phyloP scores from a whole-genome alignment of 2,329 filamentous ascomycete species.

The Nemania abortiva region DNA sequence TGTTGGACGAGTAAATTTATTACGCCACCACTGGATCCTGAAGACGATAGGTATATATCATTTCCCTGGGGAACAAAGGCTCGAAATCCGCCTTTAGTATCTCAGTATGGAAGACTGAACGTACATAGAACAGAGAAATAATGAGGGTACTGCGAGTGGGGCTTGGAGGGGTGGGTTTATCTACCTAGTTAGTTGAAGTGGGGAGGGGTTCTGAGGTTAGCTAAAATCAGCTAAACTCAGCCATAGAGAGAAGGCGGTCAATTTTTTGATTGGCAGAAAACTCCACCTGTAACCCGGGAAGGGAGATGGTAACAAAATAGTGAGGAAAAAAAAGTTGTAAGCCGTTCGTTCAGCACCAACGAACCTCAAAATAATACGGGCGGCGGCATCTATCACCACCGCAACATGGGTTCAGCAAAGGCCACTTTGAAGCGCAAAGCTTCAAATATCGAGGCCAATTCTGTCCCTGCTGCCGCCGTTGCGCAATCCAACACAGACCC shows the following conservation, averaged over 20 bases:
- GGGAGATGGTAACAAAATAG: constrained; percentile 7
- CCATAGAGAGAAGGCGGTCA: constrained; percentile 38
- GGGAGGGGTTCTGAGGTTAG: background rate
- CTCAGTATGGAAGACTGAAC: too few species aligned
- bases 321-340: constrained; percentile 31
- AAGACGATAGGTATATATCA: too few species aligned
- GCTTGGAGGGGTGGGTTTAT: constrained; percentile 8
- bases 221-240: background rate
- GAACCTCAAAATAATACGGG: background rate
- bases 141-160: too few species aligned
- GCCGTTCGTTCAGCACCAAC: background rate
- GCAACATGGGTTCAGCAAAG: constrained; percentile 57
- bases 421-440: constrained; percentile 74
- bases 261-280: constrained; percentile 36
- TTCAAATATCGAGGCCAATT: constrained; percentile 64
- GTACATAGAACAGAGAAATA: too few species aligned
- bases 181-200: background rate
- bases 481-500: constrained; percentile 53
- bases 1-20: background rate
- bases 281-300: constrained; percentile 19
- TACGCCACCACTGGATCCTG: too few species aligned
- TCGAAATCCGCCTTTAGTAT: too few species aligned
- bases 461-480: background rate
- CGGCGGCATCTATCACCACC: constrained; percentile 25
- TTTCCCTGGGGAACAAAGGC: too few species aligned